A percentile compares a stretch with the other conserved stretches of the same genome.
Evolutionary conservation across 129 eudicot species (phyloP).

Genomic region (Chrysanthemum seticuspe): DNA sequence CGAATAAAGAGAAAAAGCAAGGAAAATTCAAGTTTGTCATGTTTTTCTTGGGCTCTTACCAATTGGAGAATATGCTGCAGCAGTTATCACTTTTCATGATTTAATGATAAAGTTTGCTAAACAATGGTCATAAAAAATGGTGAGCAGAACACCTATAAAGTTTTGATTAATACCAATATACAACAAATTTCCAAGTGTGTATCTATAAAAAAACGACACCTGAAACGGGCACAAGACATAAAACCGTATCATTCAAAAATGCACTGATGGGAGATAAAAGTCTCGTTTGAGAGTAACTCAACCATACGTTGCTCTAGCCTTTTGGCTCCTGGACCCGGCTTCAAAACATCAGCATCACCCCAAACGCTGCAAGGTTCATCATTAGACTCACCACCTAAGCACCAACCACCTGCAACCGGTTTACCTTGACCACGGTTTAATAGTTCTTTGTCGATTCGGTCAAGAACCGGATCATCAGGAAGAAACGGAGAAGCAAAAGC

Average conservation of each 20-base stretch:
- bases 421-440: conserved; percentile 53
- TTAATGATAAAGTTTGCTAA: too few species aligned
- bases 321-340: conserved; percentile 77
- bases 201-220: conserved; percentile 3
- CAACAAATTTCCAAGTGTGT: background rate
- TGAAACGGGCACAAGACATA: background rate
- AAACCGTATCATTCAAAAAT: conserved; percentile 40
- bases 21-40: too few species aligned
- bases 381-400: conserved; percentile 61
- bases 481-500: conserved; percentile 77
- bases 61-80: too few species aligned
- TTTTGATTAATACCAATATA: background rate
- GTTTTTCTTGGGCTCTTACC: too few species aligned
- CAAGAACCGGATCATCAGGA: conserved; percentile 64
- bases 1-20: too few species aligned
- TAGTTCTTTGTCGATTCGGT: conserved; percentile 66
- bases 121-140: too few species aligned
- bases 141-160: background rate
- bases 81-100: too few species aligned
- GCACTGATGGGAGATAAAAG: conserved; percentile 55
- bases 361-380: conserved; percentile 56
- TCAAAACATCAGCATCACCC: conserved; percentile 94
- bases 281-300: conserved; percentile 49
- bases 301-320: conserved; percentile 63
- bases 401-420: conserved; percentile 98